These are phyloP conservation scores for Graphium sp. DNA, from an alignment of 2,329 filamentous ascomycete species.

Conservation along the genomic window DNA sequence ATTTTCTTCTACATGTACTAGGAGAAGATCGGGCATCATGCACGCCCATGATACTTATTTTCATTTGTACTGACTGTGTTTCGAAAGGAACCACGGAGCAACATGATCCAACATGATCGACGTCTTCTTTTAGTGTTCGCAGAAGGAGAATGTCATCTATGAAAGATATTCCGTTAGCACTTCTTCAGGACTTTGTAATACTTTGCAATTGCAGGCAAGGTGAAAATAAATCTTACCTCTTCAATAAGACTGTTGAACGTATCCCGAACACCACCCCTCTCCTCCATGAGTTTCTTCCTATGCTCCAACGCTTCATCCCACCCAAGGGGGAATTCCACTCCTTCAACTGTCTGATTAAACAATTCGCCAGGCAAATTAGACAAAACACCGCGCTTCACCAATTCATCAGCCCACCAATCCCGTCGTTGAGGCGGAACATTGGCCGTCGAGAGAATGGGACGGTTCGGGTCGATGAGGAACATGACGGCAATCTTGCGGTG, in stretches of 20 bases:
- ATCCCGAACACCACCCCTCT: constrained; percentile 12
- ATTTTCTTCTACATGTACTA: too few species aligned
- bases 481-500: constrained; percentile 39
- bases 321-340: constrained; percentile 9
- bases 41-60: too few species aligned
- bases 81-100: too few species aligned
- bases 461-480: constrained; percentile 39
- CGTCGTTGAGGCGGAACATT: constrained; percentile 20
- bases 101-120: too few species aligned
- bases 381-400: constrained; percentile 19
- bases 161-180: neutral
- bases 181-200: neutral
- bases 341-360: constrained; percentile 10
- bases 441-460: constrained; percentile 26
- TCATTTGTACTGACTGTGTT: too few species aligned
- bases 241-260: neutral
- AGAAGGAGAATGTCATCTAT: constrained; percentile 2
- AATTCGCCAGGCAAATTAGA: constrained; percentile 13
- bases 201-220: neutral
- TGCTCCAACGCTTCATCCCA: constrained; percentile 19
- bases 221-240: neutral
- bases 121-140: constrained; percentile 4
- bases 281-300: constrained; percentile 19
- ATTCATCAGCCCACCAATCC: constrained; percentile 22
- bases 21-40: too few species aligned